These are phyloP conservation scores for Nakazawaea peltata DNA, from an alignment of 805 yeast genomes.

Conservation along the genomic window DNA sequence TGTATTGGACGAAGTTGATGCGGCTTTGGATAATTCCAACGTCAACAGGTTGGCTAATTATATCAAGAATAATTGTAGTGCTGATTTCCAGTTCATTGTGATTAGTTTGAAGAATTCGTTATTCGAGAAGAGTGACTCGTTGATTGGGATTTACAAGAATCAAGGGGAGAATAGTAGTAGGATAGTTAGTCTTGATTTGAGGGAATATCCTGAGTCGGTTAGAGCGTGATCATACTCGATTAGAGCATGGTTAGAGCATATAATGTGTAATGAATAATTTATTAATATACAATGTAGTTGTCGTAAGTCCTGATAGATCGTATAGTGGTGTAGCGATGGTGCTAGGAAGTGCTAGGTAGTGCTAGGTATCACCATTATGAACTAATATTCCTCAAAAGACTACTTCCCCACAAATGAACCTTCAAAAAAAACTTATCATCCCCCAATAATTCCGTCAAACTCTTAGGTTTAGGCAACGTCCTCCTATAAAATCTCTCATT, in stretches of 20 bases:
- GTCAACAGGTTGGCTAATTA: slow-evolving; percentile 84
- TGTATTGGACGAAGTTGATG: slow-evolving; percentile 96
- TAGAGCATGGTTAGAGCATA: no score
- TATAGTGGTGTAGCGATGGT: background rate
- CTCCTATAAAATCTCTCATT: slow-evolving; percentile 53
- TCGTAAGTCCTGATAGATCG: background rate
- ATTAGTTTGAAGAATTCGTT: slow-evolving; percentile 83
- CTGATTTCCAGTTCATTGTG: slow-evolving; percentile 83
- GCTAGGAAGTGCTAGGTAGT: no score
- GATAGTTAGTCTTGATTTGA: slow-evolving; percentile 66
- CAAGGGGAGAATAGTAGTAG: slow-evolving; percentile 65
- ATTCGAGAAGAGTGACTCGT: slow-evolving; percentile 81
- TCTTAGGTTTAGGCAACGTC: slow-evolving; percentile 45
- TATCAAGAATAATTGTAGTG: slow-evolving; percentile 66
- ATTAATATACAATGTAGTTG: no score
- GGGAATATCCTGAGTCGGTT: slow-evolving; percentile 40
- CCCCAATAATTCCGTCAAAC: slow-evolving; percentile 44
- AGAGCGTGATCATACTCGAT: background rate
- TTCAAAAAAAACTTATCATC: slow-evolving; percentile 48
- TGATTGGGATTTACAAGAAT: slow-evolving; percentile 89
- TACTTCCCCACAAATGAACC: slow-evolving; percentile 58
- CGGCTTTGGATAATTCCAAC: slow-evolving; percentile 88
- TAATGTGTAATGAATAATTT: no score
- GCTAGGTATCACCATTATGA: background rate
- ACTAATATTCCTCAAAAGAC: slow-evolving; percentile 32